A percentile compares a stretch with the other conserved stretches of the same genome.
Conservation (phyloP, 495 filamentous ascomycete genomes). For the Jackrogersella minutella region DNA sequence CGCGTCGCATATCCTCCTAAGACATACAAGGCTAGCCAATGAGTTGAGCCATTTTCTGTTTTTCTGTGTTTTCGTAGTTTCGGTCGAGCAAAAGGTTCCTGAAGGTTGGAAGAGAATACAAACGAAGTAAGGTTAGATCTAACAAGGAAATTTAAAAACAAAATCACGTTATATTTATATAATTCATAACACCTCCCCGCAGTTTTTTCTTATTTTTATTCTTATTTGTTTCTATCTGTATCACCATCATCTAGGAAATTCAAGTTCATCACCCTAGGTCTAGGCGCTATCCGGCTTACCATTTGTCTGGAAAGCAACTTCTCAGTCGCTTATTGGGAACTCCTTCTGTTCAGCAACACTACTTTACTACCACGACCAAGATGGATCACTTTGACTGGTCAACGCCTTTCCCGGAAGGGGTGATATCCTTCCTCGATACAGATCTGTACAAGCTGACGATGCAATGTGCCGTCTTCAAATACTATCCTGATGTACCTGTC, state of each 20-base stretch:
- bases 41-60: slow-evolving; percentile 35
- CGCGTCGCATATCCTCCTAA: slow-evolving; percentile 14
- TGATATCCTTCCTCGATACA: slow-evolving; percentile 93
- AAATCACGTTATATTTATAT: neutral
- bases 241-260: no score
- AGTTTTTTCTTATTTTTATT: no score
- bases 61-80: neutral
- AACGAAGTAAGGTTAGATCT: neutral
- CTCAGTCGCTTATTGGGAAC: no score
- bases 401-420: slow-evolving; percentile 68
- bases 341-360: no score
- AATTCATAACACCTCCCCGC: no score
- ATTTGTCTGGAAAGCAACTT: no score
- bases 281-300: no score
- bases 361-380: neutral
- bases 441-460: slow-evolving; percentile 99
- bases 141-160: neutral
- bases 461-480: slow-evolving; percentile 94
- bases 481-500: slow-evolving; percentile 84
- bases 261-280: no score
- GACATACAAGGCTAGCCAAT: slow-evolving; percentile 35
- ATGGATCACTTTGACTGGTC: slow-evolving; percentile 65
- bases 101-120: neutral
- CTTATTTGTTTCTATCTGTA: no score
- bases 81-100: neutral